Evolutionary conservation across 1,139 yeast species (phyloP).

Genomic region (Kodamaea plutei): DNA sequence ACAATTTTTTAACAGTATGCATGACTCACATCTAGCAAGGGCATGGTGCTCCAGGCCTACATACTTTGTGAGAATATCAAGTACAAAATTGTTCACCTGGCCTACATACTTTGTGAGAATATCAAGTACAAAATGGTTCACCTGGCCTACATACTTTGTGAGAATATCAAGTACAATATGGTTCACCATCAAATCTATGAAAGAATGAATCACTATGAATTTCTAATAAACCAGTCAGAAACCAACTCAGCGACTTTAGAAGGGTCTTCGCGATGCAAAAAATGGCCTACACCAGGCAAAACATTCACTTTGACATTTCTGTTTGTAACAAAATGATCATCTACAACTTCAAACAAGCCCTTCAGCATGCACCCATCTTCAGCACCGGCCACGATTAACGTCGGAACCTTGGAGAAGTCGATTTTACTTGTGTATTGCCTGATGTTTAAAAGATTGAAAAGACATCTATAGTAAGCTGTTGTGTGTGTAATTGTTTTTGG

Average conservation of each 20-base stretch:
- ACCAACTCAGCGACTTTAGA: constrained; percentile 23
- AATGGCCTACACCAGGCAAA: constrained; percentile 35
- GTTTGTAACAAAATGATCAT: constrained; percentile 17
- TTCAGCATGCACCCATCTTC: constrained; percentile 40
- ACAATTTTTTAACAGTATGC: no score
- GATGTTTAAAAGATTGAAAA: constrained; percentile 23
- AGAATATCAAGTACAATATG: no score
- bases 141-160: no score
- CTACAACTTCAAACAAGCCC: constrained; percentile 25
- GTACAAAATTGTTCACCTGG: no score
- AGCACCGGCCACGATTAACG: constrained; percentile 35
- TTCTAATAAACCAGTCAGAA: constrained; percentile 20
- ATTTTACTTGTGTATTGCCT: constrained; percentile 24
- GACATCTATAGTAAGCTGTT: constrained; percentile 42
- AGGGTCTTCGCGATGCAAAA: constrained; percentile 42
- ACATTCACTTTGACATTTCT: constrained; percentile 28
- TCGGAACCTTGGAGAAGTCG: constrained; percentile 38
- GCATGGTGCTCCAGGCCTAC: no score
- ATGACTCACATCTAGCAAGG: no score
- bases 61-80: no score
- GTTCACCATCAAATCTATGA: no score
- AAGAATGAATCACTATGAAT: no score
- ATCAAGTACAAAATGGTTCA: no score
- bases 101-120: no score
- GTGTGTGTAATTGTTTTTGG: constrained; percentile 32